Evolutionary conservation across 2,329 filamentous ascomycete species (phyloP).

Genomic region (Trichophyton simii): DNA sequence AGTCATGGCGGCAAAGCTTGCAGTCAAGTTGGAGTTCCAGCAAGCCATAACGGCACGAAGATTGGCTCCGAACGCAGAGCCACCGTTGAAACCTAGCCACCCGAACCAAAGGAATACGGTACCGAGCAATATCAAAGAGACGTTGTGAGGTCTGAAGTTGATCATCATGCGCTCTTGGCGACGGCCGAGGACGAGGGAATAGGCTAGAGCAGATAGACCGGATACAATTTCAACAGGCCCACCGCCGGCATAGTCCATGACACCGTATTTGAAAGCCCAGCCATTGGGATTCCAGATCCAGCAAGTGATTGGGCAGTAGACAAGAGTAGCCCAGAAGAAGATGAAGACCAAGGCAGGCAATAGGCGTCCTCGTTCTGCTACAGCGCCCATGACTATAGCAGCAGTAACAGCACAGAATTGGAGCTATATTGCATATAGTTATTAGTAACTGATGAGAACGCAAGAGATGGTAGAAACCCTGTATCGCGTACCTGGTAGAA

Average conservation of each 20-base stretch:
- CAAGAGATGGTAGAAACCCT: not conserved
- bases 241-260: slow-evolving; percentile 91
- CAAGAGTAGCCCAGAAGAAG: slow-evolving; percentile 92
- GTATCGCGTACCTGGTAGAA: slow-evolving; percentile 65
- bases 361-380: slow-evolving; percentile 85
- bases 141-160: slow-evolving; percentile 98
- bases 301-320: slow-evolving; percentile 93
- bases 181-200: slow-evolving; percentile 88
- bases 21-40: slow-evolving; percentile 94
- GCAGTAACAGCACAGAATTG: slow-evolving; percentile 93
- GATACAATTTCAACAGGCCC: slow-evolving; percentile 96
- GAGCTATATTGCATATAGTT: slow-evolving; percentile 46
- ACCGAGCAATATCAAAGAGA: slow-evolving; percentile 89
- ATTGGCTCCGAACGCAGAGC: slow-evolving; percentile 86
- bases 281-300: slow-evolving; percentile 95
- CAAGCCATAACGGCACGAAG: slow-evolving; percentile 88
- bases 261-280: slow-evolving; percentile 82
- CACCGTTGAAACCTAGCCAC: slow-evolving; percentile 98
- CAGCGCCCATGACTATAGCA: slow-evolving; percentile 80
- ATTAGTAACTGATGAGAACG: not conserved
- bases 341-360: slow-evolving; percentile 89
- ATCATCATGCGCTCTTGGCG: slow-evolving; percentile 99
- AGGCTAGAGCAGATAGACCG: slow-evolving; percentile 82
- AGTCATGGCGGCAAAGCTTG: slow-evolving; percentile 79
- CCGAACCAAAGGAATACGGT: slow-evolving; percentile 96